Percentiles rank a stretch among this genome's conserved stretches.
Evolutionary conservation across 192 early-diverging fungal species (phyloP).

Genomic region (Gonapodya prolifera): DNA sequence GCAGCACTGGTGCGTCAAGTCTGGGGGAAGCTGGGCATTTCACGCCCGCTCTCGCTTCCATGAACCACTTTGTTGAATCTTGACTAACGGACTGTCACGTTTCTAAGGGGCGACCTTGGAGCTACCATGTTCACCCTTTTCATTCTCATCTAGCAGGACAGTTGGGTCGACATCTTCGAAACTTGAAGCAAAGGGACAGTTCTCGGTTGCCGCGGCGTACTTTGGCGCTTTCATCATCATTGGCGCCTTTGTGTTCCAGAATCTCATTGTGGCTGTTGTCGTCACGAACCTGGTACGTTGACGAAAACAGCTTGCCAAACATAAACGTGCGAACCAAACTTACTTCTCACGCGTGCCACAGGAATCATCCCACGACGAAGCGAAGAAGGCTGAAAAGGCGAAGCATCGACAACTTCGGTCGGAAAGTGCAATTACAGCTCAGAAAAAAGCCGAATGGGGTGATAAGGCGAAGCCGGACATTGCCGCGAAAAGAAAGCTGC

Average conservation of each 20-base stretch:
- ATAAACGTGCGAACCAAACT: no score
- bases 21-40: neutral
- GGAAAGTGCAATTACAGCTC: neutral
- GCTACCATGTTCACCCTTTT: conserved; percentile 24
- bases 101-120: conserved; percentile 14
- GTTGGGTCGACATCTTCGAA: conserved; percentile 12
- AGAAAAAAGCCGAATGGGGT: conserved; percentile 8
- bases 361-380: conserved; percentile 17
- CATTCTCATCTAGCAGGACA: conserved; percentile 21
- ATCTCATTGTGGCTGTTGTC: conserved; percentile 30
- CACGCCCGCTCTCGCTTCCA: neutral
- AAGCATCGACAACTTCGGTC: conserved; percentile 20
- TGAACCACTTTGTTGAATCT: neutral
- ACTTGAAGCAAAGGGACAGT: conserved; percentile 15
- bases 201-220: conserved; percentile 20
- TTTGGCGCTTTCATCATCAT: conserved; percentile 22
- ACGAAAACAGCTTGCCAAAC: no score
- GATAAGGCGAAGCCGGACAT: conserved; percentile 9
- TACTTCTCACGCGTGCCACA: no score
- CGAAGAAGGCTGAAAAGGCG: conserved; percentile 12
- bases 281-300: conserved; percentile 25
- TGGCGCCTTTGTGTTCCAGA: conserved; percentile 25
- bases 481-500: neutral
- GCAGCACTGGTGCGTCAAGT: neutral
- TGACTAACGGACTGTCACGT: conserved; percentile 9